A percentile compares a stretch with the other conserved stretches of the same genome.
phyloP scores from a whole-genome alignment of 208 protist species.

The Naegleria lovaniensis region DNA sequence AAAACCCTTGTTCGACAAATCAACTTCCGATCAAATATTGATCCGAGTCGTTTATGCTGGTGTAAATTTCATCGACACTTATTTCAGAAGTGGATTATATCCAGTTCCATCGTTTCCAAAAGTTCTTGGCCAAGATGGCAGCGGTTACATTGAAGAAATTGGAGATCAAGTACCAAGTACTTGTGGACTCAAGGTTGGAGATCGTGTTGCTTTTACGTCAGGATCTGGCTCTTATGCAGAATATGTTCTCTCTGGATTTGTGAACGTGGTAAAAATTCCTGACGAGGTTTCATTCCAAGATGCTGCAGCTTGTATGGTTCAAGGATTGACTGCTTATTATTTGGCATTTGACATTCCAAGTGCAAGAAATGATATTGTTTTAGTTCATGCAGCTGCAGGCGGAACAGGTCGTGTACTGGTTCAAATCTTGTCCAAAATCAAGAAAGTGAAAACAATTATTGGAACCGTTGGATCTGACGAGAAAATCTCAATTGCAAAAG shows the following conservation, averaged over 20 bases:
- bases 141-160: constrained; percentile 31
- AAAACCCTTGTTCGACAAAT: not conserved
- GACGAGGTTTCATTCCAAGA: constrained; percentile 51
- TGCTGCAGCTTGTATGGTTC: constrained; percentile 56
- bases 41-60: constrained; percentile 48
- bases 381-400: constrained; percentile 76
- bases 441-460: constrained; percentile 73
- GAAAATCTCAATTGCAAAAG: constrained; percentile 58
- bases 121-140: constrained; percentile 62
- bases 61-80: constrained; percentile 85
- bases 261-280: constrained; percentile 42
- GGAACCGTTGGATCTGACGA: constrained; percentile 61
- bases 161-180: constrained; percentile 26
- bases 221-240: constrained; percentile 58
- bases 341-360: constrained; percentile 57
- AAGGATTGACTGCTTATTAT: constrained; percentile 80
- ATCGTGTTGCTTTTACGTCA: constrained; percentile 64
- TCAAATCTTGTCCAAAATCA: constrained; percentile 74
- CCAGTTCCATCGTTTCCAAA: constrained; percentile 61
- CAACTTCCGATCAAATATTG: not conserved
- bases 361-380: constrained; percentile 47
- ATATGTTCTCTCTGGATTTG: constrained; percentile 49
- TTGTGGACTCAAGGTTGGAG: constrained; percentile 41
- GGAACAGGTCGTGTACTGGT: constrained; percentile 67
- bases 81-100: constrained; percentile 70